These are phyloP conservation scores for Fusarium nisikadoi DNA, from an alignment of 2,329 filamentous ascomycete species.

Conservation along the genomic window DNA sequence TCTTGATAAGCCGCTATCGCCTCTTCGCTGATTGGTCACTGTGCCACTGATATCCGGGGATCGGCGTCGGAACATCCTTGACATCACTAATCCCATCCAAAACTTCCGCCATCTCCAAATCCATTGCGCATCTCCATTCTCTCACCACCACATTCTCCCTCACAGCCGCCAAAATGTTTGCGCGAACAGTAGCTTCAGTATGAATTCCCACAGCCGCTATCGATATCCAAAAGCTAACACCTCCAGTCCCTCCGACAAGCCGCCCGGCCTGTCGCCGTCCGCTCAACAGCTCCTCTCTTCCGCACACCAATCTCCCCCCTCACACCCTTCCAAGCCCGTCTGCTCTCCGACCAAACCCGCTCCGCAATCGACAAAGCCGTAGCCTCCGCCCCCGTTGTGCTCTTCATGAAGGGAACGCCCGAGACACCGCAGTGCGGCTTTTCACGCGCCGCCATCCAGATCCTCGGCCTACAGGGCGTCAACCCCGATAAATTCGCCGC, in stretches of 20 bases:
- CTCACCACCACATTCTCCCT: constrained; percentile 18
- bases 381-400: constrained; percentile 85
- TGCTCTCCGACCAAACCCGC: constrained; percentile 82
- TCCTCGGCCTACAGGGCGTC: constrained; percentile 92
- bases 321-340: constrained; percentile 63
- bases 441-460: constrained; percentile 93
- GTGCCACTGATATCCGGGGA: constrained; percentile 33
- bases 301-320: constrained; percentile 41
- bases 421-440: constrained; percentile 97
- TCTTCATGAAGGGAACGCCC: constrained; percentile 99
- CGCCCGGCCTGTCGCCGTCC: constrained; percentile 49
- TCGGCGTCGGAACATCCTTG: constrained; percentile 39
- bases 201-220: background rate
- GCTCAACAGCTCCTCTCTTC: constrained; percentile 39
- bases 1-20: constrained; percentile 27
- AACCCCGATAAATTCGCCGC: constrained; percentile 97
- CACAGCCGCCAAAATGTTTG: constrained; percentile 41
- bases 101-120: constrained; percentile 24
- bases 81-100: constrained; percentile 41
- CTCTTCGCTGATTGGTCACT: constrained; percentile 34
- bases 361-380: constrained; percentile 92
- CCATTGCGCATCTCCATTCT: constrained; percentile 3
- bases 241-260: constrained; percentile 52
- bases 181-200: constrained; percentile 44
- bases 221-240: constrained; percentile 8